Evolutionary conservation across 805 yeast species (phyloP), one percentile per base, ranked within the genome.

Genomic region (Monosporozyma aerobia): DNA sequence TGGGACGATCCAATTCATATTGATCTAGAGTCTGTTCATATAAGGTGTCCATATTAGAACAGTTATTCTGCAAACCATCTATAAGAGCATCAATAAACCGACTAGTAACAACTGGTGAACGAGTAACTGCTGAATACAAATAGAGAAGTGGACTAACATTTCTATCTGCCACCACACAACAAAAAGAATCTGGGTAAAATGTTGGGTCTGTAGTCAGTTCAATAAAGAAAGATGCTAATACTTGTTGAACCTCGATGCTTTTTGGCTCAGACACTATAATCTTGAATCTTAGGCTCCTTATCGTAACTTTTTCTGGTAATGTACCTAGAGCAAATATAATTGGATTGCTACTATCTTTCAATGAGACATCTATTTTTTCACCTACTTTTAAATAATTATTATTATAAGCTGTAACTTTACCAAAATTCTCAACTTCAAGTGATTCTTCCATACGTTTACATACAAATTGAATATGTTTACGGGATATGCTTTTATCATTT

Each of bases 401-500:
- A 37, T 55, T 48, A 29, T 58, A 47, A n/a, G 53, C 57, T 1
- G 70, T 67, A 30, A 67, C 47, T 52, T 65, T 65, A 3, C 71
- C 70, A n/a, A 48, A 52, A 50, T 64, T 65, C 1, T 48, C 44
- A 14, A 61, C 48, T n/a, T 13, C 27, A 11, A 51, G 37, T 5
- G 25, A n/a, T 3, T 53, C 52, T 14, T 41, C 49, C 25, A 49
- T 40, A 4, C 10, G 8, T 19, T 53, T 53, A 64, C 67, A 63
- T 32, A 47, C 41, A 2, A 65, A 29, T 14, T 51, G 49, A 5
- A 67, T 47, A 50, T 67, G 71, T 29, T 64, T 56, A 29, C 71
- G 57, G 1, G 71, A 67, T 47, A 67, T 63, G 48, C 69, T 65
- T 45, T 66, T 67, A 47, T 67, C 70, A 51, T 64, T 63, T 41